These are phyloP conservation scores for Mortierella sp. DNA, from an alignment of 371 early-diverging fungal species.

Conservation along the genomic window DNA sequence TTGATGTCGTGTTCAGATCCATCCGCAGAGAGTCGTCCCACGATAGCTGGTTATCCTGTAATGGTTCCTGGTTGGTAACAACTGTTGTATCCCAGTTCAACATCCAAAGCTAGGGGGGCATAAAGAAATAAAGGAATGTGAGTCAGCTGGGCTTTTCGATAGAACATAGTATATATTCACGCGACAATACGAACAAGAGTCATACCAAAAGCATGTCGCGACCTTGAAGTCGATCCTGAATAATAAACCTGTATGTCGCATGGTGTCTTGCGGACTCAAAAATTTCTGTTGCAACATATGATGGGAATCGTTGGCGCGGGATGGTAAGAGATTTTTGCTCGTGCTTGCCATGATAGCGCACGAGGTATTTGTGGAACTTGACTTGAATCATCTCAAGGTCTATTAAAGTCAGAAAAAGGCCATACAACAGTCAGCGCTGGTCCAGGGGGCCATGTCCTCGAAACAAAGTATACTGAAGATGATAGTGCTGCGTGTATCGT, in stretches of 20 bases:
- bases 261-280: constrained; percentile 55
- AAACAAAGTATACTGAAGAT: background rate
- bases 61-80: constrained; percentile 34
- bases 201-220: constrained; percentile 47
- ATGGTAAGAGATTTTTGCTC: background rate
- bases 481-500: background rate
- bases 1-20: constrained; percentile 14
- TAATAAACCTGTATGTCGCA: constrained; percentile 56
- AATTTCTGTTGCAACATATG: constrained; percentile 51
- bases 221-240: constrained; percentile 51
- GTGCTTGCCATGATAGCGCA: constrained; percentile 24
- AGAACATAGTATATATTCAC: background rate
- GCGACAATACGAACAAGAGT: background rate
- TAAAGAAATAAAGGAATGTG: background rate
- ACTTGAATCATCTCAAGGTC: constrained; percentile 55
- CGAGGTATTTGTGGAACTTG: constrained; percentile 49
- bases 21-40: constrained; percentile 39
- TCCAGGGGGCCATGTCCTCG: background rate
- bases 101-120: constrained; percentile 43
- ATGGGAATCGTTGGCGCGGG: constrained; percentile 38
- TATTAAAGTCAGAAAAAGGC: background rate
- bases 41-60: constrained; percentile 16
- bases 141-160: background rate
- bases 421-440: background rate
- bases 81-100: constrained; percentile 56